phyloP scores from a whole-genome alignment of 345 rosid species.

The Adansonia digitata region DNA sequence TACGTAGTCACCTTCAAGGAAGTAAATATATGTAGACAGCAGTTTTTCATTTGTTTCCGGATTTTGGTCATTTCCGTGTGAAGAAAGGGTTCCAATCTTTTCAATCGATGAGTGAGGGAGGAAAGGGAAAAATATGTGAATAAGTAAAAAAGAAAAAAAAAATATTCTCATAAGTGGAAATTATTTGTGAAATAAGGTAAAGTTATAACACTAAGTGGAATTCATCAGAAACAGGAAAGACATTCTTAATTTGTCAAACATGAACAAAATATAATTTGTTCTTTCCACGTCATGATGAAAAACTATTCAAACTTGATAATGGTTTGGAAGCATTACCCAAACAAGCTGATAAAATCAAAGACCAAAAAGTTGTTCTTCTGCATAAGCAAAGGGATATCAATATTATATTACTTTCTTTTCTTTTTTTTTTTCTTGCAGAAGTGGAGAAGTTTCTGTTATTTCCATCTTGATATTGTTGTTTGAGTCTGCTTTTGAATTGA shows the following conservation, averaged over 20 bases:
- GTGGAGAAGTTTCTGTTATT: neutral
- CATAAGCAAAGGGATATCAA: neutral
- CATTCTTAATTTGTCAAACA: conserved; percentile 11
- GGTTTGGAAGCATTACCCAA: conserved; percentile 35
- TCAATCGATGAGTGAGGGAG: conserved; percentile 1
- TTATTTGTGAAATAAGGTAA: neutral
- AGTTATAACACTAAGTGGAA: conserved; percentile 13
- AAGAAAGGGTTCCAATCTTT: conserved; percentile 15
- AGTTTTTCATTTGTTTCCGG: conserved; percentile 1
- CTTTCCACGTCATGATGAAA: conserved; percentile 37
- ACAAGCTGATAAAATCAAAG: conserved; percentile 14
- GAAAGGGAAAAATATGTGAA: conserved; percentile 4
- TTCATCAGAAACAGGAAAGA: conserved; percentile 23
- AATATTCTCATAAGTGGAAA: conserved; percentile 10
- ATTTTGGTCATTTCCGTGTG: conserved; percentile 19
- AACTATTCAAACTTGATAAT: conserved; percentile 39
- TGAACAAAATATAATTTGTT: conserved; percentile 11
- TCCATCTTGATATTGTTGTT: neutral
- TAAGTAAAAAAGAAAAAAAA: neutral
- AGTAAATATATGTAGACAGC: neutral
- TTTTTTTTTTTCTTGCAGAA: neutral
- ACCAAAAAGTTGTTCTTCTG: conserved; percentile 6
- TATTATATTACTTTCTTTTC: neutral
- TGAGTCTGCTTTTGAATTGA: neutral
- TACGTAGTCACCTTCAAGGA: conserved; percentile 14